phyloP scores from a whole-genome alignment of 225 moss, liverwort and hornwort genomes.

The Rhytidiadelphus loreus region DNA sequence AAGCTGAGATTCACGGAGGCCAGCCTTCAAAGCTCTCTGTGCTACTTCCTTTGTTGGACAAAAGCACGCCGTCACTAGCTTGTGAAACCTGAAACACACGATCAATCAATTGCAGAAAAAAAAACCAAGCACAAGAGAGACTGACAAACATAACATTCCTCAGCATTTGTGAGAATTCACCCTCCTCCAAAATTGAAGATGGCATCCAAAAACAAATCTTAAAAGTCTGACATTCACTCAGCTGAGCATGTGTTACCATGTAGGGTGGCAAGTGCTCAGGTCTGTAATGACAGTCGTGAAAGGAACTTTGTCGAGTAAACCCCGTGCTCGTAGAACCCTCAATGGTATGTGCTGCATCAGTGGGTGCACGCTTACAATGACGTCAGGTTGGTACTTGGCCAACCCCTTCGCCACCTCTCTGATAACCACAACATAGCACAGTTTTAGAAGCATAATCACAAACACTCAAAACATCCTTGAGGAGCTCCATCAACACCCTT shows the following conservation, averaged over 20 bases:
- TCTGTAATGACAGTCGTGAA: constrained; percentile 98
- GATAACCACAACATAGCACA: background rate
- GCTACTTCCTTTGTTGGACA: constrained; percentile 93
- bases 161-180: background rate
- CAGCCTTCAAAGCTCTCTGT: constrained; percentile 78
- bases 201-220: background rate
- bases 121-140: background rate
- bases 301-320: constrained; percentile 86
- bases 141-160: background rate
- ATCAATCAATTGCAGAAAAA: background rate
- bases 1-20: constrained; percentile 71
- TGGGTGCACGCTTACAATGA: constrained; percentile 96
- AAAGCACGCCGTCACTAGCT: constrained; percentile 79
- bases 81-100: constrained; percentile 66
- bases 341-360: constrained; percentile 99
- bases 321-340: constrained; percentile 79
- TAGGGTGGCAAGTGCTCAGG: constrained; percentile 93
- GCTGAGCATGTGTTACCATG: constrained; percentile 41
- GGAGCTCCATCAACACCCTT: background rate
- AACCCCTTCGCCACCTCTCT: constrained; percentile 94
- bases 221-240: background rate
- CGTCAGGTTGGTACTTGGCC: constrained; percentile 84
- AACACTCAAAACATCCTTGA: background rate
- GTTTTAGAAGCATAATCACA: background rate
- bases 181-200: background rate